These are phyloP conservation scores for Sedum album DNA, from an alignment of 164 flowering plant species.

Conservation along the genomic window DNA sequence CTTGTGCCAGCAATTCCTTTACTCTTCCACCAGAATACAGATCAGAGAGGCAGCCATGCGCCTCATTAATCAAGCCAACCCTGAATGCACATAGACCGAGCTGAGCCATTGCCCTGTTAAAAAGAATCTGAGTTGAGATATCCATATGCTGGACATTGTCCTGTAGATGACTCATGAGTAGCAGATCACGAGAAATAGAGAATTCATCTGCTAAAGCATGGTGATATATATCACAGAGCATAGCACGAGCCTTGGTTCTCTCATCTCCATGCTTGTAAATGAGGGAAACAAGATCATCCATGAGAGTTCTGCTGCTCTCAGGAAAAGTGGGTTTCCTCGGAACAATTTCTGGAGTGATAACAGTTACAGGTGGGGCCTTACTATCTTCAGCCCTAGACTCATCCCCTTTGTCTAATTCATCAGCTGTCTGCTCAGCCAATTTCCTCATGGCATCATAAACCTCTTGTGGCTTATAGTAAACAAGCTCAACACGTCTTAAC, in stretches of 20 bases:
- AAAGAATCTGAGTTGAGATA: conserved; percentile 78
- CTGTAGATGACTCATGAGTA: conserved; percentile 94
- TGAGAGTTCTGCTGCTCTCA: conserved; percentile 59
- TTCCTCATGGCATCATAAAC: conserved; percentile 96
- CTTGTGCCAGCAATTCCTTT: conserved; percentile 92
- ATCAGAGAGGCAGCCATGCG: conserved; percentile 82
- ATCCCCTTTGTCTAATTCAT: conserved; percentile 33
- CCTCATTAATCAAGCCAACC: conserved; percentile 58
- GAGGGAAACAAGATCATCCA: conserved; percentile 73
- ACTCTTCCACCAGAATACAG: conserved; percentile 90
- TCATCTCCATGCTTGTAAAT: conserved; percentile 91
- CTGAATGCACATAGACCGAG: conserved; percentile 89
- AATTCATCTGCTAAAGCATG: conserved; percentile 86
- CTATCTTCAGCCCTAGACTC: conserved; percentile 40
- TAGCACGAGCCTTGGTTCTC: conserved; percentile 92
- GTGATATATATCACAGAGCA: conserved; percentile 95
- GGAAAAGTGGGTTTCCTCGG: conserved; percentile 79
- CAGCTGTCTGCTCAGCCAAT: conserved; percentile 54
- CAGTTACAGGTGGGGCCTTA: conserved; percentile 61
- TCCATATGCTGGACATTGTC: conserved; percentile 84
- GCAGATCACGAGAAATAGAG: conserved; percentile 63
- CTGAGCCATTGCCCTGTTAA: conserved; percentile 93
- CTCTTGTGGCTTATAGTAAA: conserved; percentile 88
- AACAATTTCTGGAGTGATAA: conserved; percentile 67
- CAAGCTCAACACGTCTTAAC: conserved; percentile 62